These are phyloP conservation scores for Aspergillus floridensis DNA, from an alignment of 2,329 filamentous ascomycete genomes.

Conservation along the genomic window DNA sequence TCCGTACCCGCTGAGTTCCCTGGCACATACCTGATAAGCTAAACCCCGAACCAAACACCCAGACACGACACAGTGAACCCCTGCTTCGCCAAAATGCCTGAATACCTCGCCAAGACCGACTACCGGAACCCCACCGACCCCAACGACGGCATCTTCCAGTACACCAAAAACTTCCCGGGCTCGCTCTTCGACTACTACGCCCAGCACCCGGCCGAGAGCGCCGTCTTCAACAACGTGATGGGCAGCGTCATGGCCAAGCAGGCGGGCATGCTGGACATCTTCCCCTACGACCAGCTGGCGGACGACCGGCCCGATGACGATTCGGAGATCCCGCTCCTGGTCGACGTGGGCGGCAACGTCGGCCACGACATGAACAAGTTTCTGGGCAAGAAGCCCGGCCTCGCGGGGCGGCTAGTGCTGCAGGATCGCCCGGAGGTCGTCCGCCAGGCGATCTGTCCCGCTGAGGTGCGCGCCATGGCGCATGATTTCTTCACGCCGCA, in stretches of 20 bases:
- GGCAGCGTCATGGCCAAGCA: conserved; percentile 5
- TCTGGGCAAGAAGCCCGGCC: not conserved
- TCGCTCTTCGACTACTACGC: conserved; percentile 1
- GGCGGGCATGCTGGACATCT: conserved; percentile 3
- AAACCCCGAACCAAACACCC: not conserved
- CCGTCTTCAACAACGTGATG: conserved; percentile 6
- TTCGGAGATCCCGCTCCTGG: not conserved
- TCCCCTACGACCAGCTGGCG: not conserved
- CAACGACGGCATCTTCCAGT: conserved; percentile 3
- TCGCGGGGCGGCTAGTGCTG: not conserved
- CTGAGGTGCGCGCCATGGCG: conserved; percentile 1
- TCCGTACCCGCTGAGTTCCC: not conserved
- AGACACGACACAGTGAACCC: not conserved
- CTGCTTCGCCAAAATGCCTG: not conserved
- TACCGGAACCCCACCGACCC: conserved; percentile 1
- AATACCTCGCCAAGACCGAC: not conserved
- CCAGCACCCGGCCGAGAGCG: not conserved
- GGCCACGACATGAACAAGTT: conserved; percentile 5
- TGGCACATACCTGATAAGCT: not conserved
- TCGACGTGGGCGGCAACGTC: conserved; percentile 6
- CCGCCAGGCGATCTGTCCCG: not conserved
- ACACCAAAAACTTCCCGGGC: not conserved
- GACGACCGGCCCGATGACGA: not conserved
- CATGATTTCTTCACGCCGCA: conserved; percentile 8
- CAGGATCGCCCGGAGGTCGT: conserved; percentile 5